Percentiles rank a stretch among this genome's conserved stretches.
Evolutionary conservation across 1,284 basidiomycete genomes (phyloP).

Genomic region (Tranzscheliella williamsii): DNA sequence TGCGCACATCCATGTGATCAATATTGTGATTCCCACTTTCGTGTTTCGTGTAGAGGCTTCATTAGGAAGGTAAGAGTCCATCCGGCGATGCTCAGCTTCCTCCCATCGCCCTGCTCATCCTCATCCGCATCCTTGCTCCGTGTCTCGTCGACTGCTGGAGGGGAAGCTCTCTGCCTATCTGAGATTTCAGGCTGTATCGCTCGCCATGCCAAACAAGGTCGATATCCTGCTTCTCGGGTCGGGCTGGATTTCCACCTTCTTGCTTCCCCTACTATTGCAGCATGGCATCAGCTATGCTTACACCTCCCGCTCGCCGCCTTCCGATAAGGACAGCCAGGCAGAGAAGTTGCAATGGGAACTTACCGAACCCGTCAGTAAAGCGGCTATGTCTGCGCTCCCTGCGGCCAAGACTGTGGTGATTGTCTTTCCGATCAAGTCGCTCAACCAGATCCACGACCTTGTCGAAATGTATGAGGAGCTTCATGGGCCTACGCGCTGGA

Average conservation of each 20-base stretch:
- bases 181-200: no score
- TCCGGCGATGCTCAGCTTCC: no score
- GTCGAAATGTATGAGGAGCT: constrained; percentile 34
- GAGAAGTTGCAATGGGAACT: constrained; percentile 59
- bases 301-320: constrained; percentile 65
- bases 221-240: constrained; percentile 71
- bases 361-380: constrained; percentile 49
- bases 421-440: constrained; percentile 64
- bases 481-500: constrained; percentile 32
- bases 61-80: no score
- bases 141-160: no score
- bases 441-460: constrained; percentile 31
- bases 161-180: no score
- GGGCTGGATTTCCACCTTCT: constrained; percentile 72
- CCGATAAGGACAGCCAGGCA: constrained; percentile 51
- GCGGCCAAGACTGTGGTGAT: constrained; percentile 69
- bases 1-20: no score
- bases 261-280: constrained; percentile 66
- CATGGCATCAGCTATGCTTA: constrained; percentile 59
- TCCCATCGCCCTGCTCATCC: no score
- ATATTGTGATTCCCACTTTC: no score
- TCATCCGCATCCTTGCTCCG: no score
- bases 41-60: no score
- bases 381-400: constrained; percentile 65
- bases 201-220: constrained; percentile 49